Evolutionary conservation across 2,329 filamentous ascomycete species (phyloP).

Genomic region (Macroventuria anomochaeta): DNA sequence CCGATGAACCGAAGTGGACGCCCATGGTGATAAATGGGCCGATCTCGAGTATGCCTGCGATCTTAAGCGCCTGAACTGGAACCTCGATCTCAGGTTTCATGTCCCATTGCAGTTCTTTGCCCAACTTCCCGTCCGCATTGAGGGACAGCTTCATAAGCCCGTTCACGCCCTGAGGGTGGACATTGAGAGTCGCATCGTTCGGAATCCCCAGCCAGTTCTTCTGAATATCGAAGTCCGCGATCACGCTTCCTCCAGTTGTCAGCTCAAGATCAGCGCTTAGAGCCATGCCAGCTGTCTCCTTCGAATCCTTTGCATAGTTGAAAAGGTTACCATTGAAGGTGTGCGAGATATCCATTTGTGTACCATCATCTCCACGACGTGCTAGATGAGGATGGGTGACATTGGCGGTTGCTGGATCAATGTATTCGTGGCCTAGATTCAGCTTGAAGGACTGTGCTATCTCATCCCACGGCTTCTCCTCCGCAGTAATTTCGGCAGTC

Average conservation of each 20-base stretch:
- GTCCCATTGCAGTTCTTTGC: slow-evolving; percentile 28
- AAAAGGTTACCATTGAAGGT: slow-evolving; percentile 26
- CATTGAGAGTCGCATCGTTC: slow-evolving; percentile 20
- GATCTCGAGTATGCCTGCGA: slow-evolving; percentile 25
- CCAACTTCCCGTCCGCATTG: slow-evolving; percentile 27
- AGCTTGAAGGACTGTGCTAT: slow-evolving; percentile 24
- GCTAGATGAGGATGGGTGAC: slow-evolving; percentile 30
- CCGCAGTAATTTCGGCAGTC: slow-evolving; percentile 22
- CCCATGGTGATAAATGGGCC: slow-evolving; percentile 33
- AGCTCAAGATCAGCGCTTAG: slow-evolving; percentile 28
- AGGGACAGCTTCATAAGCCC: slow-evolving; percentile 24
- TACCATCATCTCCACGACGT: slow-evolving; percentile 17
- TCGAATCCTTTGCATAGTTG: slow-evolving; percentile 27
- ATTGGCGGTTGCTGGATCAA: slow-evolving; percentile 24
- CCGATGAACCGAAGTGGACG: slow-evolving; percentile 29
- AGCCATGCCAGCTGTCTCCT: slow-evolving; percentile 24
- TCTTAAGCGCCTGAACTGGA: slow-evolving; percentile 28
- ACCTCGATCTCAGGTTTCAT: slow-evolving; percentile 32
- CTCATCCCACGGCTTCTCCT: slow-evolving; percentile 29
- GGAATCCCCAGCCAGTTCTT: slow-evolving; percentile 18
- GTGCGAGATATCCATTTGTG: slow-evolving; percentile 24
- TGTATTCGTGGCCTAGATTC: slow-evolving; percentile 23
- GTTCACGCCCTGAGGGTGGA: slow-evolving; percentile 28
- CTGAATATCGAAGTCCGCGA: slow-evolving; percentile 30
- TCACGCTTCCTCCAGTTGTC: slow-evolving; percentile 25